Base-by-base conservation (phyloP, 345 rosid genomes). In the Hibiscus trionum region DNA sequence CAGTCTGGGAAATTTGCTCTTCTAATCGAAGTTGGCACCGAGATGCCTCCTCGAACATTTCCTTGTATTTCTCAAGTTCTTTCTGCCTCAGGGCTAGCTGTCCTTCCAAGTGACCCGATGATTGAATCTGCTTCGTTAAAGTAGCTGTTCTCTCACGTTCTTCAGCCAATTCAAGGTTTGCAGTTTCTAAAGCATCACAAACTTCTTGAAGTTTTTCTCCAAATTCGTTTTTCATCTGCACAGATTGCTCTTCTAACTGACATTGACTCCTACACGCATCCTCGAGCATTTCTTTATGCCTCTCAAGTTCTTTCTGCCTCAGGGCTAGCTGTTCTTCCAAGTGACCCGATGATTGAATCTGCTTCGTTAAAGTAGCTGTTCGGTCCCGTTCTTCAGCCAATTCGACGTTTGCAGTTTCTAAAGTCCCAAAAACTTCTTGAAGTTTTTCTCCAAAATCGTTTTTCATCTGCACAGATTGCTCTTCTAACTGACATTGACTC, bases 401-500 rank as follows among this genome's bases (percentile, higher is more conserved):
- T 72, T 85, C 86, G n/a, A 82, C 65, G 66, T 81, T 83, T 55
- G 81, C n/a, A n/a, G 56, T 63, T 60, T 82, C 84, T 29, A 88
- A 76, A 57, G 83, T 82, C 73, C 68, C 70, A 70, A 73, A 77
- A 55, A 81, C 77, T 58, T 85, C 82, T 75, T 65, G 68, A 10
- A 82, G 66, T 76, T 79, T 85, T 81, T 72, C 78, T 59, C 72
- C 72, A 16, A 73, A 77, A 42, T 80, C 82, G 42, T 68, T 77
- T 69, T 83, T 88, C 72, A 77, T 76, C 68, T 70, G 82, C 72
- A 73, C 66, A 69, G 76, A 69, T 78, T 82, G 77, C 78, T 82
- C 81, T 71, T 81, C 81, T 69, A 80, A 72, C 73, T 52, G 29
- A 65, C 57, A 50, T 57, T 80, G 82, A 52, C 24, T 27, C 73